Evolutionary conservation across 129 eudicot species (phyloP), one percentile per base, ranked within the genome.

Genomic region (Chrysanthemum lavandulifolium): DNA sequence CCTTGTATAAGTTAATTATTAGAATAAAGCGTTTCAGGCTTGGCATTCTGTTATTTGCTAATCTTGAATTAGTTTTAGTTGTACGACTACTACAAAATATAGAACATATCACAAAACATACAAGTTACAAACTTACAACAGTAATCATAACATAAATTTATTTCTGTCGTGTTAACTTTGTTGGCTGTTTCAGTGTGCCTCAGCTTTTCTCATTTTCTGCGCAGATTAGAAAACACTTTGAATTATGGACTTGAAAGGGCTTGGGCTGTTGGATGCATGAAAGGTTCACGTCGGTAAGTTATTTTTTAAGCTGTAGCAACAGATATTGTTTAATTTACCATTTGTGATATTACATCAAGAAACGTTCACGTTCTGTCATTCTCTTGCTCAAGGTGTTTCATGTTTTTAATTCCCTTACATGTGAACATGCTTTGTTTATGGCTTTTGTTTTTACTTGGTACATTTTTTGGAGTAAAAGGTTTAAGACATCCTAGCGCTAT

Each of bases 191-290:
- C 48, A 29, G 7, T 29, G 67, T 61, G 4, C 67, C 16, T 27
- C 10, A 29, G 47, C 10, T 29, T 29, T 31, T 50, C 57, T n/a
- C 49, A 49, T 59, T 66, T 59, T 68, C 52, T 58, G 53, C 76
- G 80, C 93, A 88, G 97, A 70, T 90, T 91, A 33, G 97, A 91
- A 81, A 91, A 88, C 79, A 91, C 97, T 59, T 73, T 91, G 67
- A 86, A 91, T 63, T 86, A 91, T 75, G 93, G 91, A 47, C 96
- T 88, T 74, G 97, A 86, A 86, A 84, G 97, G 82, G 96, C 86
- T 23, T 91, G 97, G 97, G 91, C 96, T 58, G 73, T 91, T 79
- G 97, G 89, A 40, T 86, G 79, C 83, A 84, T 88, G 82, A 91
- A 85, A 84, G 84, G 96, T 61, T 91, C 97, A 45, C 81, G 97